Evolutionary conservation across 2,329 filamentous ascomycete species (phyloP).

Genomic region (Rugonectria rugulosa): DNA sequence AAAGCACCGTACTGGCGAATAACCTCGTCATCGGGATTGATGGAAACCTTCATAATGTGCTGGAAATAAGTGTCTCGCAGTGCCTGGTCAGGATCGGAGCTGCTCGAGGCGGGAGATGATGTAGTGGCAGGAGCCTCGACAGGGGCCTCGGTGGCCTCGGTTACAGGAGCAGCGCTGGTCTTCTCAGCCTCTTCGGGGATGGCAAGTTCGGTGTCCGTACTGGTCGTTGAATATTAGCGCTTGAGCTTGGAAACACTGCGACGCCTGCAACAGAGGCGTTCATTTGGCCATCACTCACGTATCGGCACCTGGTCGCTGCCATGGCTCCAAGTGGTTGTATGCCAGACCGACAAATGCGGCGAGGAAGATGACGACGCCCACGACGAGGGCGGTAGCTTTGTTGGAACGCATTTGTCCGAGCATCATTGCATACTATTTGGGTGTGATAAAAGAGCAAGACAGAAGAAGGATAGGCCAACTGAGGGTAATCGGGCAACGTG

Average conservation of each 20-base stretch:
- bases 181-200: slow-evolving; percentile 28
- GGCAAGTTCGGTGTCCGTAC: slow-evolving; percentile 34
- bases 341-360: slow-evolving; percentile 42
- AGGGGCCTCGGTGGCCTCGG: slow-evolving; percentile 9
- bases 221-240: slow-evolving; percentile 23
- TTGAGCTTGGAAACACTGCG: background rate
- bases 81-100: background rate
- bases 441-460: slow-evolving; percentile 1
- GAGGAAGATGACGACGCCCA: slow-evolving; percentile 44
- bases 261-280: background rate
- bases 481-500: background rate
- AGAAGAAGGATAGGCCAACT: slow-evolving; percentile 3
- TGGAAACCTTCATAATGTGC: slow-evolving; percentile 41
- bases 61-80: slow-evolving; percentile 45
- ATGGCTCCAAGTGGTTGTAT: slow-evolving; percentile 44
- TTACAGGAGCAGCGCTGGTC: slow-evolving; percentile 21
- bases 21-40: slow-evolving; percentile 34
- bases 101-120: background rate
- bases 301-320: slow-evolving; percentile 34
- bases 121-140: background rate
- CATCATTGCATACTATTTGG: slow-evolving; percentile 41
- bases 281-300: slow-evolving; percentile 27
- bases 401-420: slow-evolving; percentile 43
- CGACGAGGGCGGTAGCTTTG: slow-evolving; percentile 39
- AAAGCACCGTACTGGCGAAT: slow-evolving; percentile 46